Evolutionary conservation across 129 eudicot species (phyloP).

Genomic region (Deinandra increscens): DNA sequence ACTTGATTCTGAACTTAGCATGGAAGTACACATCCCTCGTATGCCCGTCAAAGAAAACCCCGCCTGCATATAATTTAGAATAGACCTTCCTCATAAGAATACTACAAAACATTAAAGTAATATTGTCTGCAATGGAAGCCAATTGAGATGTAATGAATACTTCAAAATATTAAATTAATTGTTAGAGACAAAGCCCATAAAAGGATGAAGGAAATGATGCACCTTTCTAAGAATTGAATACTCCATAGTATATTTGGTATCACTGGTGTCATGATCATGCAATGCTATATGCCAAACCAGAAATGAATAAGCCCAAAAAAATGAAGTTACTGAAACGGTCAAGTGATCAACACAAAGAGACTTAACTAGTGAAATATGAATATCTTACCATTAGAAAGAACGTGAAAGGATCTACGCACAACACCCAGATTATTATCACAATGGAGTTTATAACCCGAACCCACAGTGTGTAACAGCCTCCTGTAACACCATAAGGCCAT

Average conservation of each 20-base stretch:
- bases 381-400: conserved; percentile 24
- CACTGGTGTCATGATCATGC: conserved; percentile 24
- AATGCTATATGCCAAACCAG: conserved; percentile 13
- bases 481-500: conserved; percentile 35
- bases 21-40: conserved; percentile 51
- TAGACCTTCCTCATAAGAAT: background rate
- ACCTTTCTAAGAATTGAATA: conserved; percentile 26
- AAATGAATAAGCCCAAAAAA: conserved; percentile 11
- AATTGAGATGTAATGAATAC: background rate
- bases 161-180: background rate
- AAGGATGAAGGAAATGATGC: background rate
- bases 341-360: background rate
- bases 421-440: conserved; percentile 20
- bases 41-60: conserved; percentile 31
- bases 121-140: background rate
- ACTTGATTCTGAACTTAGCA: conserved; percentile 55
- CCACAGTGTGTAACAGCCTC: conserved; percentile 18
- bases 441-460: conserved; percentile 22
- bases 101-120: background rate
- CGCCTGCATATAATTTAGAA: conserved; percentile 29
- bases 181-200: background rate
- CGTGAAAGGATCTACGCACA: conserved; percentile 20
- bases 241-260: conserved; percentile 11
- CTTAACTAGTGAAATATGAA: background rate
- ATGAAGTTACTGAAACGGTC: background rate